Evolutionary conservation across 78 protist genomes (phyloP).

Genomic region (Tieghemostelium lacteum): DNA sequence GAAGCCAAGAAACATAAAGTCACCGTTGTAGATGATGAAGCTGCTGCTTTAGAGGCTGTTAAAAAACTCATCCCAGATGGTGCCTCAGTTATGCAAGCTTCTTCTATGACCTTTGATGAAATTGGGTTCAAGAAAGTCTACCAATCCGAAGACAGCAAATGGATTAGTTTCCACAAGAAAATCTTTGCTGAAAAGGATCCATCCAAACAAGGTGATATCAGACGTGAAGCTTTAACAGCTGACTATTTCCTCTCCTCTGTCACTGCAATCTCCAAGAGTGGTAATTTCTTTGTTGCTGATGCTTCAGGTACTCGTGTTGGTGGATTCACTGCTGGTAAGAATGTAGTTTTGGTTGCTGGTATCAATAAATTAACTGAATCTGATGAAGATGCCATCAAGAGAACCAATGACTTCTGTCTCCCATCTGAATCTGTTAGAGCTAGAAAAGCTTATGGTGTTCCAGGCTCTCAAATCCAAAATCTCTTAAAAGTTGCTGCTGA

Average conservation of each 20-base stretch:
- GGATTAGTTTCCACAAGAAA: slow-evolving; percentile 9
- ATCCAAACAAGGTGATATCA: slow-evolving; percentile 27
- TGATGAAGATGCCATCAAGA: slow-evolving; percentile 22
- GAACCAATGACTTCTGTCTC: slow-evolving; percentile 45
- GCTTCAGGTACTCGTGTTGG: slow-evolving; percentile 59
- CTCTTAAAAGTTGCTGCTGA: not conserved
- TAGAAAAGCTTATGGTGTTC: slow-evolving; percentile 21
- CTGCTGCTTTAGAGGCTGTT: not conserved
- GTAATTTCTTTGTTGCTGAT: slow-evolving; percentile 37
- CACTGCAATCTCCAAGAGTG: slow-evolving; percentile 36
- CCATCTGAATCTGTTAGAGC: slow-evolving; percentile 68
- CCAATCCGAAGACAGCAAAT: not conserved
- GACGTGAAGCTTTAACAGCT: slow-evolving; percentile 12
- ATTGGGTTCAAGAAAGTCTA: slow-evolving; percentile 39
- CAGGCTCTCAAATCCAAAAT: slow-evolving; percentile 56
- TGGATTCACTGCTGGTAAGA: slow-evolving; percentile 42
- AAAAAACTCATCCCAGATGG: slow-evolving; percentile 9
- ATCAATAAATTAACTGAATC: slow-evolving; percentile 28
- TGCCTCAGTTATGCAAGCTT: slow-evolving; percentile 13
- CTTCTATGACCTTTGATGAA: slow-evolving; percentile 24
- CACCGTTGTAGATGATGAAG: slow-evolving; percentile 31
- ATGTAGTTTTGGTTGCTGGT: slow-evolving; percentile 34
- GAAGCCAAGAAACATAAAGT: slow-evolving; percentile 10
- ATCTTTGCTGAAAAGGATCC: slow-evolving; percentile 17
- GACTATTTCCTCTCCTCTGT: slow-evolving; percentile 30